Percentiles rank a stretch among this genome's conserved stretches.
phyloP scores from a whole-genome alignment of 2,329 filamentous ascomycete species.

The Aciculosporium take region DNA sequence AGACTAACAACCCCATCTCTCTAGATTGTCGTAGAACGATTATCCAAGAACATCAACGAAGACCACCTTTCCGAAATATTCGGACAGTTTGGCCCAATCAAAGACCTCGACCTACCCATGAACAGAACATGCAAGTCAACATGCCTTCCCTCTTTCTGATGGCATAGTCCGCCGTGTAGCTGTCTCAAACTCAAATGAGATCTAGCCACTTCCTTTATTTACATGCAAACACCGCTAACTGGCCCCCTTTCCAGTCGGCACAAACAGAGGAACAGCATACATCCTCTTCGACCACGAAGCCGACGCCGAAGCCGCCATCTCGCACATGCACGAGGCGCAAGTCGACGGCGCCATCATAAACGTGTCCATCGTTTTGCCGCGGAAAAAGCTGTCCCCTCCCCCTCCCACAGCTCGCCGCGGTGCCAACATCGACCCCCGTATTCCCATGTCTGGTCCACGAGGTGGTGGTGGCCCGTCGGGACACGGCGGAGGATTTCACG shows the following conservation, averaged over 20 bases:
- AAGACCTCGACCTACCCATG: slow-evolving; percentile 78
- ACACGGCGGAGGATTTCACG: slow-evolving; percentile 14
- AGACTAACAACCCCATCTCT: background rate
- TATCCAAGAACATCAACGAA: slow-evolving; percentile 90
- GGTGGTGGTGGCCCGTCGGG: slow-evolving; percentile 18
- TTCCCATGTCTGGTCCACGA: slow-evolving; percentile 18
- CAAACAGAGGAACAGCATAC: slow-evolving; percentile 86
- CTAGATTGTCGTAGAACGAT: slow-evolving; percentile 87
- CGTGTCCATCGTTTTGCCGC: slow-evolving; percentile 77
- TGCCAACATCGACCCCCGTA: slow-evolving; percentile 40
- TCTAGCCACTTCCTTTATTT: too few relatives aligned
- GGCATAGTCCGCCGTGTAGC: too few relatives aligned
- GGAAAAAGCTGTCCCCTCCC: slow-evolving; percentile 66
- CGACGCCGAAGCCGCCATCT: slow-evolving; percentile 76
- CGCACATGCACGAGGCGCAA: slow-evolving; percentile 97
- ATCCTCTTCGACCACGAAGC: slow-evolving; percentile 66
- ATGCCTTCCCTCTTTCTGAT: background rate
- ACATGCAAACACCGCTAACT: background rate
- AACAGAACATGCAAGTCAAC: slow-evolving; percentile 61
- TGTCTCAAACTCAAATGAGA: too few relatives aligned
- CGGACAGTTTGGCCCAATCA: slow-evolving; percentile 70
- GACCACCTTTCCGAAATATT: slow-evolving; percentile 86
- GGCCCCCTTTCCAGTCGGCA: slow-evolving; percentile 46
- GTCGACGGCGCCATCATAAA: slow-evolving; percentile 70
- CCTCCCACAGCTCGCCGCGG: slow-evolving; percentile 57